phyloP scores from a whole-genome alignment of 768 basidiomycete species.

The Exsudoporus frostii region DNA sequence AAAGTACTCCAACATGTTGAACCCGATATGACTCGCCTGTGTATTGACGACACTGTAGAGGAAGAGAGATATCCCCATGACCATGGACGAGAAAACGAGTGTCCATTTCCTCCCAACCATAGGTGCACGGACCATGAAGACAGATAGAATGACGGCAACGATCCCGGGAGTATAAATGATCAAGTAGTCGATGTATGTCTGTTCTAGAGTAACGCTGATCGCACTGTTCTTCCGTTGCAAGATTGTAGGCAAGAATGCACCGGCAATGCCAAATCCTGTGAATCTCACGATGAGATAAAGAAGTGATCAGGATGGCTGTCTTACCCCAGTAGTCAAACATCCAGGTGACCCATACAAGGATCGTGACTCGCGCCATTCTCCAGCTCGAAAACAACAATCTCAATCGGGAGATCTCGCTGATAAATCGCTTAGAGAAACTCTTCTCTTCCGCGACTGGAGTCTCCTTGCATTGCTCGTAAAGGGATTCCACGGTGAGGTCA shows the following conservation, averaged over 20 bases:
- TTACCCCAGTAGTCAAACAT: constrained; percentile 15
- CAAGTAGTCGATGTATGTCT: constrained; percentile 13
- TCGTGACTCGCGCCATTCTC: constrained; percentile 9
- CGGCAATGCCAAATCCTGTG: constrained; percentile 2
- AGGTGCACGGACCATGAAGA: constrained; percentile 13
- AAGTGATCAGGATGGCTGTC: background rate
- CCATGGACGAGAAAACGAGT: constrained; percentile 12
- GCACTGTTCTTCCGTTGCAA: constrained; percentile 13
- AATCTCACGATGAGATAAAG: background rate
- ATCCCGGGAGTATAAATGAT: constrained; percentile 7
- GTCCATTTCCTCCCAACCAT: constrained; percentile 17
- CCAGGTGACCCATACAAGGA: constrained; percentile 13
- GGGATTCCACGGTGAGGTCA: constrained; percentile 14
- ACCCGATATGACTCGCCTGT: constrained; percentile 8
- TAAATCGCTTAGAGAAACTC: background rate
- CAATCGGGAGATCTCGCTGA: constrained; percentile 11
- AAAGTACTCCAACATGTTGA: constrained; percentile 9
- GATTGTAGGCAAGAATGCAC: constrained; percentile 7
- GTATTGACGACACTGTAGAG: constrained; percentile 11
- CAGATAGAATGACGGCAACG: background rate
- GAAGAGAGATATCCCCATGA: constrained; percentile 4
- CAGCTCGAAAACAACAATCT: constrained; percentile 13
- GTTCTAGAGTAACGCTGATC: constrained; percentile 1
- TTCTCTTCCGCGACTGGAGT: background rate
- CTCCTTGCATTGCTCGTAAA: constrained; percentile 5